Percentiles rank a stretch among this genome's conserved stretches.
phyloP scores from a whole-genome alignment of 1,284 basidiomycete species.

The Moesziomyces globuligerus region DNA sequence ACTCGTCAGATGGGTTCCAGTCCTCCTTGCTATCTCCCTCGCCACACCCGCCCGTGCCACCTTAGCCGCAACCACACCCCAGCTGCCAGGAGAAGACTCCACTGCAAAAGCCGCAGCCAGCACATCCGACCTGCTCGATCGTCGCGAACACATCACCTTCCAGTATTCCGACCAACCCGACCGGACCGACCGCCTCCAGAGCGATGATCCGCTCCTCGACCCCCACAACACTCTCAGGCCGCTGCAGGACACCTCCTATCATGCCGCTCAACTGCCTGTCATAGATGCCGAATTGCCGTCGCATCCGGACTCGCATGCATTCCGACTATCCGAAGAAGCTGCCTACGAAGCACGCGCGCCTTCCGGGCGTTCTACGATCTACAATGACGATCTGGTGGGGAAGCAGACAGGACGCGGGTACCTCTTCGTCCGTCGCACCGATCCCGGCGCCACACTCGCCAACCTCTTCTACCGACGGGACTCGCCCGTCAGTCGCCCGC shows the following conservation, averaged over 20 bases:
- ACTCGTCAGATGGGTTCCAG: background rate
- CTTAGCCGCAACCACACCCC: background rate
- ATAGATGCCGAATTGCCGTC: background rate
- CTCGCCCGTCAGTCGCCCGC: slow-evolving; percentile 33
- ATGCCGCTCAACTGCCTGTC: no score
- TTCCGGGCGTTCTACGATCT: background rate
- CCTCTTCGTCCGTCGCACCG: slow-evolving; percentile 24
- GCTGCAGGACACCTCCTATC: no score
- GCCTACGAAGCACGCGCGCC: slow-evolving; percentile 3
- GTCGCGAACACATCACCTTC: slow-evolving; percentile 35
- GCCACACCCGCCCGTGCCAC: slow-evolving; percentile 2
- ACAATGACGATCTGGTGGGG: slow-evolving; percentile 30
- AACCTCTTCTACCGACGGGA: slow-evolving; percentile 35
- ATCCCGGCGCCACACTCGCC: slow-evolving; percentile 27
- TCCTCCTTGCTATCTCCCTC: slow-evolving; percentile 6
- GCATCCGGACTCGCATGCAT: background rate
- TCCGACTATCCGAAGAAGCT: background rate
- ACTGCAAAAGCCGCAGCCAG: no score
- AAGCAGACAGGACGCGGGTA: slow-evolving; percentile 46
- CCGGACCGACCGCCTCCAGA: background rate
- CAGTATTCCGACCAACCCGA: slow-evolving; percentile 19
- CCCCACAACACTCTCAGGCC: no score
- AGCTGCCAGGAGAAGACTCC: no score
- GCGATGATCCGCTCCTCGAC: no score
- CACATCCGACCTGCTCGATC: slow-evolving; percentile 16